phyloP scores from a whole-genome alignment of 2,329 filamentous ascomycete genomes.

The Epichloe sp. region DNA sequence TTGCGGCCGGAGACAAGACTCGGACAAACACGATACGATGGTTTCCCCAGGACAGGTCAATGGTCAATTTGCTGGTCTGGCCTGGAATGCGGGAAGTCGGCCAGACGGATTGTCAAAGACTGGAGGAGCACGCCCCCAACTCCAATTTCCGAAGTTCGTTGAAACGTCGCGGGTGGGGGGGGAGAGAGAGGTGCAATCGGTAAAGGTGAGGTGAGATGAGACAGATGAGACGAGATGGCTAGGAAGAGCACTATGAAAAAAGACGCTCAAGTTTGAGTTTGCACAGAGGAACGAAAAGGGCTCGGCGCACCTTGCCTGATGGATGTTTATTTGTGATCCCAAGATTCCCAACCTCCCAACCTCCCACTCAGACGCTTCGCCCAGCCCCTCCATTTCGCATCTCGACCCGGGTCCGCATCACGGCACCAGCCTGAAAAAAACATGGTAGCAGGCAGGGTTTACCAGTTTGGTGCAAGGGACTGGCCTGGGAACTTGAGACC shows the following conservation, averaged over 20 bases:
- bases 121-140: neutral
- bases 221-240: neutral
- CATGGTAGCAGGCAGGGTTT: too few relatives aligned
- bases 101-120: neutral
- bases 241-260: neutral
- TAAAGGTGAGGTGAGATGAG: neutral
- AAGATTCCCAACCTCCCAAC: conserved; percentile 19
- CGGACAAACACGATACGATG: too few relatives aligned
- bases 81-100: neutral
- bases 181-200: too few relatives aligned
- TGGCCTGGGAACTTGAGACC: neutral
- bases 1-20: neutral
- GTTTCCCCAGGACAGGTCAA: too few relatives aligned
- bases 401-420: neutral
- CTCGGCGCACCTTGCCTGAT: neutral
- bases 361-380: conserved; percentile 14
- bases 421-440: too few relatives aligned
- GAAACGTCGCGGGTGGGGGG: neutral
- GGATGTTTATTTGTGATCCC: neutral
- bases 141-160: neutral
- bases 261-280: neutral
- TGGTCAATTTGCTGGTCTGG: too few relatives aligned
- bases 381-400: conserved; percentile 16
- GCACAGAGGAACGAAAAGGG: neutral
- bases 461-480: too few relatives aligned